Evolutionary conservation across 1,139 yeast species (phyloP).

Genomic region (Debaryomyces coudertii): DNA sequence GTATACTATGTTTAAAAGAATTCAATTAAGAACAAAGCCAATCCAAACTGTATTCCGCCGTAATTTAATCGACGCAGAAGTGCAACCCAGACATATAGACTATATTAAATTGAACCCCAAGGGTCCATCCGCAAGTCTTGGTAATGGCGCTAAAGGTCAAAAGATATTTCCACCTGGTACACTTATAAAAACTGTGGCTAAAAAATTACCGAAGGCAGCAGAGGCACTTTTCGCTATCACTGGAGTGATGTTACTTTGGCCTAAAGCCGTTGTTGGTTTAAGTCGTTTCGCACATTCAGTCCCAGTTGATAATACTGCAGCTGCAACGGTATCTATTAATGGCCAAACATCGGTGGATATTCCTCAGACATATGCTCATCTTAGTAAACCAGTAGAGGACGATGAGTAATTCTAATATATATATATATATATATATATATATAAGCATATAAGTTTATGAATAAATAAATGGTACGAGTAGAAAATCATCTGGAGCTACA

Average conservation of each 20-base stretch:
- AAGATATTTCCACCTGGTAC: slow-evolving; percentile 17
- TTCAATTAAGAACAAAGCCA: slow-evolving; percentile 5
- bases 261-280: slow-evolving; percentile 16
- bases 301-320: slow-evolving; percentile 18
- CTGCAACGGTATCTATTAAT: slow-evolving; percentile 18
- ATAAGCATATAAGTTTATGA: not conserved
- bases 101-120: not conserved
- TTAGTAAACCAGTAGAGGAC: slow-evolving; percentile 20
- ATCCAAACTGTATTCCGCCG: slow-evolving; percentile 2
- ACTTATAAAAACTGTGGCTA: slow-evolving; percentile 11
- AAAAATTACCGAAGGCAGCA: slow-evolving; percentile 19
- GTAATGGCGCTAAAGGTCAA: slow-evolving; percentile 5
- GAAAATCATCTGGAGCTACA: no score
- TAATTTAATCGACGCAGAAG: slow-evolving; percentile 2
- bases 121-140: slow-evolving; percentile 2
- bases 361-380: slow-evolving; percentile 23
- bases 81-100: not conserved
- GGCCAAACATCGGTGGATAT: slow-evolving; percentile 21
- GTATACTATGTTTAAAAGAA: not conserved
- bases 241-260: slow-evolving; percentile 22
- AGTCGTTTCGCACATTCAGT: slow-evolving; percentile 19
- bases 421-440: not conserved
- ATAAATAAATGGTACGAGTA: no score
- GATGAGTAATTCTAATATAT: slow-evolving; percentile 12
- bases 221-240: slow-evolving; percentile 18